phyloP scores from a whole-genome alignment of 768 basidiomycete genomes.

The Serendipita sp. region DNA sequence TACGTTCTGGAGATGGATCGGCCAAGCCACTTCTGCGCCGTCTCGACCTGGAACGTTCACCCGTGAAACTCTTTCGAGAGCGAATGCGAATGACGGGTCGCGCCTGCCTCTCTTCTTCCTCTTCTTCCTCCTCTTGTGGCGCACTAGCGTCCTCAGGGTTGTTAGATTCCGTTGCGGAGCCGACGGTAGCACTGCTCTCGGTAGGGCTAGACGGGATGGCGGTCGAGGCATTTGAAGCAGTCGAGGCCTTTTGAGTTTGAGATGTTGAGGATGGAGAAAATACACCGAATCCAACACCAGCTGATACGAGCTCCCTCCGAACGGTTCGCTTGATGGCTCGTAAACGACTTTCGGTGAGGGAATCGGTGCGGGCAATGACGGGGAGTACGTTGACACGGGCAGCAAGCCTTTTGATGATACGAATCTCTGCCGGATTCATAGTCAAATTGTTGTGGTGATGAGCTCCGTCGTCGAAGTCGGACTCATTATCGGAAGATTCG shows the following conservation, averaged over 20 bases:
- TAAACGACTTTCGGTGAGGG: conserved; percentile 65
- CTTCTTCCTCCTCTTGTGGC: conserved; percentile 27
- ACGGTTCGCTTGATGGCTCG: conserved; percentile 54
- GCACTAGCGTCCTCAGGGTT: not conserved
- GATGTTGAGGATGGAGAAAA: conserved; percentile 30
- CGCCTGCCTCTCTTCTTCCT: conserved; percentile 37
- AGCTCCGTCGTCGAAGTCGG: not conserved
- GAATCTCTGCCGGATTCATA: conserved; percentile 64
- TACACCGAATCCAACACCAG: conserved; percentile 61
- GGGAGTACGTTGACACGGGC: conserved; percentile 67
- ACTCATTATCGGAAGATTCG: not conserved
- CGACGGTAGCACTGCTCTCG: no score
- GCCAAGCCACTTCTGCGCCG: conserved; percentile 11
- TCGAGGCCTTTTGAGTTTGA: not conserved
- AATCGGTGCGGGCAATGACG: conserved; percentile 64
- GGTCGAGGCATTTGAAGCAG: not conserved
- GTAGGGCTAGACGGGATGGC: no score
- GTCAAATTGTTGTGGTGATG: conserved; percentile 23
- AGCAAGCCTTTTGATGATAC: conserved; percentile 60
- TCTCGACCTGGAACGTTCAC: conserved; percentile 8
- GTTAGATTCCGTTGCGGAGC: no score
- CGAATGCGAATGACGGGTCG: conserved; percentile 69
- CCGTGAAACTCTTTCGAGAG: conserved; percentile 29
- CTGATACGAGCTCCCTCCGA: conserved; percentile 45
- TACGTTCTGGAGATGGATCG: conserved; percentile 1